Evolutionary conservation across 2,329 filamentous ascomycete genomes (phyloP), one percentile per base, ranked within the genome.

Genomic region (Thielaviopsis musarum): DNA sequence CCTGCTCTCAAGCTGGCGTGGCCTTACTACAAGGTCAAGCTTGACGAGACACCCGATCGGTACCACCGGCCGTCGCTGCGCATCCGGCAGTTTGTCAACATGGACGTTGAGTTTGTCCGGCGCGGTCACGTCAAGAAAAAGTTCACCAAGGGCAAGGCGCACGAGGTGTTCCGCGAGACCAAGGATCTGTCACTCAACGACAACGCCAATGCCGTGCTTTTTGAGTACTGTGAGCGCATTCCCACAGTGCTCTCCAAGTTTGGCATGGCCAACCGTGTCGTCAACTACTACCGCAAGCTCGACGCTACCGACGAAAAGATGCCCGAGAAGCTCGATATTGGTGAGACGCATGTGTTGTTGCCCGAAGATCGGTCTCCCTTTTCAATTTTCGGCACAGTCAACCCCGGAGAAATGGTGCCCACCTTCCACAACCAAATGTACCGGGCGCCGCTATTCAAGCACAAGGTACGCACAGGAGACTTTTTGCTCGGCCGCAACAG

Each of bases 341-440:
- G 93, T 61, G 93, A 98, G 72, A 87, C 88, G 2, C 85, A 87
- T 54, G 84, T 95, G 15, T 77, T 98, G 38, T 78, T 96, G 34
- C 89, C 90, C 1, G 91, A 98, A 69, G 93, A 98, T 71, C 88
- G 91, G 67, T 97, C 91, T 53, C 93, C 93, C 0, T 98, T 98
- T 70, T 88, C 90, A 41, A 87, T 94, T 57, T 98, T 98, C 67
- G 93, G 93, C 24, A 87, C 90, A 41, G 90, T 98, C 24, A 87
- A 95, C 64, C 83, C 90, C 2, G 93, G 93, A 21, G 88, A 97
- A 73, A 88, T 86, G 12, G 88, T 94, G 3, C 87, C 91, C 0
- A 91, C 93, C 1, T 77, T 98, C 17, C 90, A 95, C 69, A 98
- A 97, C 66, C 83, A 88, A 55, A 95, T 98, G 87, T 97, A 90